Percentiles rank a stretch among this genome's conserved stretches.
Conservation (phyloP, 441 rosid genomes). For the Populus hybrid region DNA sequence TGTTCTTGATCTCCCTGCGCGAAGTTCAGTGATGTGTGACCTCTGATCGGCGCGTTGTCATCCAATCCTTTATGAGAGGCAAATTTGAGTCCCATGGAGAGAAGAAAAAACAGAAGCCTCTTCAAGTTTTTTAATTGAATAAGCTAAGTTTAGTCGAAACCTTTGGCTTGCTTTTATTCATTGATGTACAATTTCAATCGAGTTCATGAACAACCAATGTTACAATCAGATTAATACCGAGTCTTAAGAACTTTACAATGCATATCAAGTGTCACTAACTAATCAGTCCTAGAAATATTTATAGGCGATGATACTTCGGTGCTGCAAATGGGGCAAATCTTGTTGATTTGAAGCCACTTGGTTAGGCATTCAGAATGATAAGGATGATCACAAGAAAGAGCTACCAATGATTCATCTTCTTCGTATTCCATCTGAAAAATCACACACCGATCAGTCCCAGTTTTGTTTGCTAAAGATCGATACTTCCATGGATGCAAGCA, state of each 20-base stretch:
- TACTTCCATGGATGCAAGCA: slow-evolving; percentile 35
- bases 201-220: neutral
- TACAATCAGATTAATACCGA: neutral
- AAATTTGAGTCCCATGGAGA: too few relatives aligned
- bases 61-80: too few relatives aligned
- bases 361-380: slow-evolving; percentile 63
- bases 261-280: neutral
- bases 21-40: too few relatives aligned
- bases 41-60: too few relatives aligned
- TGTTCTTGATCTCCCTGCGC: too few relatives aligned
- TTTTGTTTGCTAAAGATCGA: slow-evolving; percentile 17
- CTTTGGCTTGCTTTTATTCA: neutral
- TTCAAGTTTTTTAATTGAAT: too few relatives aligned
- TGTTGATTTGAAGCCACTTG: slow-evolving; percentile 69
- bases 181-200: neutral
- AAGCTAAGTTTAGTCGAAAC: too few relatives aligned
- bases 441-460: slow-evolving; percentile 59
- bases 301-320: slow-evolving; percentile 42
- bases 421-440: slow-evolving; percentile 73
- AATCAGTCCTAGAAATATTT: neutral
- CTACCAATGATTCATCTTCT: slow-evolving; percentile 51
- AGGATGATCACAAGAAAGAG: slow-evolving; percentile 56
- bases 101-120: too few relatives aligned
- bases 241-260: neutral
- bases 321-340: slow-evolving; percentile 73